Conservation (phyloP, 1,139 yeast species). For the Kazachstania sp. region DNA sequence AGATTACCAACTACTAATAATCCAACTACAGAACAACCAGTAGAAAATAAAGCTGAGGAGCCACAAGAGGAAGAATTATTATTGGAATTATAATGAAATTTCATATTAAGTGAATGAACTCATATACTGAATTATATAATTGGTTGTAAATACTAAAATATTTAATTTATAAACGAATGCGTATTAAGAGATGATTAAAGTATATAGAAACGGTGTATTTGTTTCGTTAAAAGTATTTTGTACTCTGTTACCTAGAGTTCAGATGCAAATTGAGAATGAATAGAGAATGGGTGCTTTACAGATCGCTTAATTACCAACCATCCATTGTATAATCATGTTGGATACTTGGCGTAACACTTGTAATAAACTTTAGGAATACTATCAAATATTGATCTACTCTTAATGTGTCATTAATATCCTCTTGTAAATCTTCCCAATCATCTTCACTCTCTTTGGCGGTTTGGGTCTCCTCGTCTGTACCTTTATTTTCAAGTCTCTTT, state of each 20-base stretch:
- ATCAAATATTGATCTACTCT: conserved; percentile 87
- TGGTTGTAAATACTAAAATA: background rate
- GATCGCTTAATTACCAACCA: conserved; percentile 41
- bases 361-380: conserved; percentile 83
- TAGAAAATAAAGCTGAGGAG: conserved; percentile 5
- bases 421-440: conserved; percentile 38
- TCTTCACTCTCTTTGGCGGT: conserved; percentile 30
- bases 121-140: background rate
- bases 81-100: conserved; percentile 26
- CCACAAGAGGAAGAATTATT: conserved; percentile 20
- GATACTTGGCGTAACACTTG: conserved; percentile 96
- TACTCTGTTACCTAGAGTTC: background rate
- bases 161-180: conserved; percentile 2
- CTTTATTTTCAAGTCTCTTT: conserved; percentile 24
- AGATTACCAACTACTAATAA: conserved; percentile 15
- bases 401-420: conserved; percentile 41
- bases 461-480: conserved; percentile 18
- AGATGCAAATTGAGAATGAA: background rate
- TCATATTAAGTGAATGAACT: background rate
- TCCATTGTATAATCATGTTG: conserved; percentile 97
- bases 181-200: background rate
- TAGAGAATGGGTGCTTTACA: background rate
- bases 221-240: background rate
- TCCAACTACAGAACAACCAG: background rate
- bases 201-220: too few species aligned